Evolutionary conservation across 1,284 basidiomycete species (phyloP).

Genomic region (Moesziomyces parantarcticus): DNA sequence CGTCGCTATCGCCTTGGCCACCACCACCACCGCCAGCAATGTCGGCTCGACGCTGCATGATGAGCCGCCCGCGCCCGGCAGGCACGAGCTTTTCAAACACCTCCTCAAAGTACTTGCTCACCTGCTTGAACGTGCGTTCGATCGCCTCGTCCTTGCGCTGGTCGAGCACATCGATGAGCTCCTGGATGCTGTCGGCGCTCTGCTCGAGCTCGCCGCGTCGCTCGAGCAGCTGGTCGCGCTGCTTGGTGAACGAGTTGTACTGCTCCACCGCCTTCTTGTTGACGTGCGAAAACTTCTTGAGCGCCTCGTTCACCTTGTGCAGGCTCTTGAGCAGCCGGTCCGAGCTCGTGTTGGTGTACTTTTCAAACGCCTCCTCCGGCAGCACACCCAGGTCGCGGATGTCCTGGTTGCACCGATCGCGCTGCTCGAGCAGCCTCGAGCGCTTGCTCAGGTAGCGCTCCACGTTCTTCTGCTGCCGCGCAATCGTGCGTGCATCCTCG

Average conservation of each 20-base stretch:
- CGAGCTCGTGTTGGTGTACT: slow-evolving; percentile 82
- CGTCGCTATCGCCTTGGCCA: slow-evolving; percentile 59
- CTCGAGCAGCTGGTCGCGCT: slow-evolving; percentile 87
- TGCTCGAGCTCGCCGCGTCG: slow-evolving; percentile 90
- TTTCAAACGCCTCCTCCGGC: slow-evolving; percentile 96
- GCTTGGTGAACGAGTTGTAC: slow-evolving; percentile 96
- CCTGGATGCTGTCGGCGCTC: slow-evolving; percentile 87
- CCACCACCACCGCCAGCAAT: slow-evolving; percentile 68
- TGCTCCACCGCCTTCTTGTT: slow-evolving; percentile 99
- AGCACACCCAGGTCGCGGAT: slow-evolving; percentile 95
- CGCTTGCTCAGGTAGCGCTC: slow-evolving; percentile 93
- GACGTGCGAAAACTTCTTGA: slow-evolving; percentile 96
- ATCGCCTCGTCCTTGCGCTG: slow-evolving; percentile 98
- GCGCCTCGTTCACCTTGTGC: slow-evolving; percentile 86
- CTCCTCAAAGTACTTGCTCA: slow-evolving; percentile 94
- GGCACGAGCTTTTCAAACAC: slow-evolving; percentile 98
- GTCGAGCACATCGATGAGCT: slow-evolving; percentile 94
- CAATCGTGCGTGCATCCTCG: slow-evolving; percentile 85
- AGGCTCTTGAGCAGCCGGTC: slow-evolving; percentile 91
- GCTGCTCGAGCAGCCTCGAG: slow-evolving; percentile 82
- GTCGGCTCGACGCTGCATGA: slow-evolving; percentile 89
- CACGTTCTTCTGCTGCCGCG: slow-evolving; percentile 90
- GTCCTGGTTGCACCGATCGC: slow-evolving; percentile 91
- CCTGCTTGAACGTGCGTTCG: slow-evolving; percentile 96
- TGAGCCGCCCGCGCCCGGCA: slow-evolving; percentile 85